Conservation (phyloP, 2,329 filamentous ascomycete genomes). For the Colletotrichum higginsianum region DNA sequence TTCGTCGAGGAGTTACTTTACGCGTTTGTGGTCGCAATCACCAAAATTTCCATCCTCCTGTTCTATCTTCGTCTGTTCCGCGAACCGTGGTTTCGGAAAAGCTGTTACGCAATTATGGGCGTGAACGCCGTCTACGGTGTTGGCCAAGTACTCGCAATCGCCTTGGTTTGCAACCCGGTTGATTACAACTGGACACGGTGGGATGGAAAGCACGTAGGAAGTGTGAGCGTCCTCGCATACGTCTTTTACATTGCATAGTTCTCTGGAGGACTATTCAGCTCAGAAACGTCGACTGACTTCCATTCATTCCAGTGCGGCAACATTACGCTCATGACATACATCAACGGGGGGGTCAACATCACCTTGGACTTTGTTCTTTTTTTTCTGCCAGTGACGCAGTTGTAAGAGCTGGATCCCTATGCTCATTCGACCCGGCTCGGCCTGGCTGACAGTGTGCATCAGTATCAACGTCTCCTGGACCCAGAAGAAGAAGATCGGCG, state of each 20-base stretch:
- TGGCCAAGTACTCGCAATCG: constrained; percentile 15
- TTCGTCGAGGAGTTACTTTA: constrained; percentile 30
- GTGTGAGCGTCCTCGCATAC: not conserved
- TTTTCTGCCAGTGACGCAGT: constrained; percentile 32
- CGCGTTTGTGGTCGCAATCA: constrained; percentile 17
- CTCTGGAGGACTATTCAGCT: not conserved
- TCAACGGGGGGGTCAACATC: constrained; percentile 24
- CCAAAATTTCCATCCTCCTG: constrained; percentile 27
- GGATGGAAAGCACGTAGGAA: constrained; percentile 21
- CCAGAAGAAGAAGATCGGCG: constrained; percentile 14
- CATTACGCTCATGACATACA: constrained; percentile 13
- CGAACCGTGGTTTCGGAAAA: constrained; percentile 13
- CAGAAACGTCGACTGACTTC: not conserved
- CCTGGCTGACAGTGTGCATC: not conserved
- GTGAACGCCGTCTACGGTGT: constrained; percentile 4
- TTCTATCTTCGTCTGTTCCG: constrained; percentile 31
- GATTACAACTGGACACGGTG: constrained; percentile 29
- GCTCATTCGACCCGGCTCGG: not conserved
- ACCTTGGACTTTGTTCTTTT: constrained; percentile 20
- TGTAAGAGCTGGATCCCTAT: constrained; percentile 5
- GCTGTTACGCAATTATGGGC: constrained; percentile 2
- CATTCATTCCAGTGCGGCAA: not conserved
- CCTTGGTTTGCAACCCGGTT: constrained; percentile 12
- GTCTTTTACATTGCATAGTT: not conserved
- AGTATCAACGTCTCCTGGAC: constrained; percentile 33